A percentile compares a stretch with the other conserved stretches of the same genome.
These are phyloP conservation scores for Penicillium longicatenatum DNA, from an alignment of 495 filamentous ascomycete species.

Conservation along the genomic window DNA sequence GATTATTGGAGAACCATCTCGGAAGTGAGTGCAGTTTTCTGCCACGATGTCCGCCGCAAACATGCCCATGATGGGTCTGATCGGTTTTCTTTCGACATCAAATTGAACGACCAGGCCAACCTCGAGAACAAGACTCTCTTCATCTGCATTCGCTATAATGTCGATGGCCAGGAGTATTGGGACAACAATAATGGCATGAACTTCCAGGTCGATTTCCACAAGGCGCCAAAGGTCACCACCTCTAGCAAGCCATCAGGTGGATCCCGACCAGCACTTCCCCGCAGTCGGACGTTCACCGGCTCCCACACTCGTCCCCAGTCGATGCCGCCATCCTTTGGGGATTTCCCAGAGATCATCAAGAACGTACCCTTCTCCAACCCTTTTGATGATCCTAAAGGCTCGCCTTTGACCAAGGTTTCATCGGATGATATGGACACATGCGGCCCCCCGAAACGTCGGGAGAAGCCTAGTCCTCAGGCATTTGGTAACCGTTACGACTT, in stretches of 20 bases:
- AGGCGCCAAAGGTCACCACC: constrained; percentile 63
- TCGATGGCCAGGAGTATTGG: constrained; percentile 87
- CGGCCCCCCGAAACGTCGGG: constrained; percentile 51
- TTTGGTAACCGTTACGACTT: constrained; percentile 96
- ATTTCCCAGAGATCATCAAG: constrained; percentile 64
- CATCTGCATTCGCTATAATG: constrained; percentile 87
- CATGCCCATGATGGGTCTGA: constrained; percentile 72
- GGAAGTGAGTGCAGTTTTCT: constrained; percentile 86
- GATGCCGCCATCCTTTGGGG: constrained; percentile 65
- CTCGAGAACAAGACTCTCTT: constrained; percentile 87
- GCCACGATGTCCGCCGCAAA: constrained; percentile 70
- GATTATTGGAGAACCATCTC: constrained; percentile 99
- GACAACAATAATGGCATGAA: constrained; percentile 88
- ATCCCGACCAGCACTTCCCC: constrained; percentile 68
- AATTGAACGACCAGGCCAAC: constrained; percentile 85
- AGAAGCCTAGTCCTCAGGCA: constrained; percentile 67
- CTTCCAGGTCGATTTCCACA: constrained; percentile 89
- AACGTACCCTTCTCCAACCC: constrained; percentile 59
- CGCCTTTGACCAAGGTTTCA: constrained; percentile 36
- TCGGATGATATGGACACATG: constrained; percentile 41
- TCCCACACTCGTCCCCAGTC: constrained; percentile 56
- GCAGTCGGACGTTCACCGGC: constrained; percentile 63
- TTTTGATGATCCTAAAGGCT: constrained; percentile 55
- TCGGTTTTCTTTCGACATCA: constrained; percentile 91
- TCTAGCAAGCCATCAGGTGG: constrained; percentile 47